Conservation (phyloP, 2,329 filamentous ascomycete genomes). For the Beauveria varroae region DNA sequence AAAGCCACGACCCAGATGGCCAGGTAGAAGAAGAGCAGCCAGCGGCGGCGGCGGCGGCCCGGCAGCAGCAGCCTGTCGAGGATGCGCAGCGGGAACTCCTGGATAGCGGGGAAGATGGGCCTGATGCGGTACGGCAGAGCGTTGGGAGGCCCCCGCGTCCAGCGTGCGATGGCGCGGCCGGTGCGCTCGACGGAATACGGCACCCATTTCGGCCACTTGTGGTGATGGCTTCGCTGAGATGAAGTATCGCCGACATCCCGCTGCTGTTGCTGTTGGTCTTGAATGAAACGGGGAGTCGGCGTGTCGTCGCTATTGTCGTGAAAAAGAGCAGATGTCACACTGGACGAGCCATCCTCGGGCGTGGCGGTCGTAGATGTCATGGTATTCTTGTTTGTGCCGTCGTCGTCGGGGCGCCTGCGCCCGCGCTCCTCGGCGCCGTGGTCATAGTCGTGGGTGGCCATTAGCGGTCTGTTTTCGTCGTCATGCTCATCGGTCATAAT, state of each 20-base stretch:
- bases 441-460: constrained; percentile 12
- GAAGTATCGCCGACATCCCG: not conserved
- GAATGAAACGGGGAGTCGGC: constrained; percentile 53
- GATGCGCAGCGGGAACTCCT: constrained; percentile 57
- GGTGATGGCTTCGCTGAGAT: constrained; percentile 17
- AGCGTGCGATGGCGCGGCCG: constrained; percentile 33
- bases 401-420: not conserved
- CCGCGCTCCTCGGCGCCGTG: constrained; percentile 3
- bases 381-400: not conserved
- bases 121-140: constrained; percentile 42
- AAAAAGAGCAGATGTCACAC: constrained; percentile 15
- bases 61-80: constrained; percentile 57
- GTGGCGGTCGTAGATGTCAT: constrained; percentile 5
- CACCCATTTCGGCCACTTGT: constrained; percentile 49
- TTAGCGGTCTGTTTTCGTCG: constrained; percentile 19
- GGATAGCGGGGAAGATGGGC: constrained; percentile 57
- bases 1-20: constrained; percentile 64
- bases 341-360: constrained; percentile 2
- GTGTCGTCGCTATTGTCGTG: constrained; percentile 18
- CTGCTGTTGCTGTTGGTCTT: constrained; percentile 35
- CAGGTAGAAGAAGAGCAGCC: constrained; percentile 52
- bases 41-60: constrained; percentile 48
- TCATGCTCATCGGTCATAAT: constrained; percentile 13
- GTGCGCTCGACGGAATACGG: constrained; percentile 47
- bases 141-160: constrained; percentile 49